Evolutionary conservation across 495 filamentous ascomycete genomes (phyloP), one percentile per base, ranked within the genome.

Genomic region (Penicillium subrubescens): DNA sequence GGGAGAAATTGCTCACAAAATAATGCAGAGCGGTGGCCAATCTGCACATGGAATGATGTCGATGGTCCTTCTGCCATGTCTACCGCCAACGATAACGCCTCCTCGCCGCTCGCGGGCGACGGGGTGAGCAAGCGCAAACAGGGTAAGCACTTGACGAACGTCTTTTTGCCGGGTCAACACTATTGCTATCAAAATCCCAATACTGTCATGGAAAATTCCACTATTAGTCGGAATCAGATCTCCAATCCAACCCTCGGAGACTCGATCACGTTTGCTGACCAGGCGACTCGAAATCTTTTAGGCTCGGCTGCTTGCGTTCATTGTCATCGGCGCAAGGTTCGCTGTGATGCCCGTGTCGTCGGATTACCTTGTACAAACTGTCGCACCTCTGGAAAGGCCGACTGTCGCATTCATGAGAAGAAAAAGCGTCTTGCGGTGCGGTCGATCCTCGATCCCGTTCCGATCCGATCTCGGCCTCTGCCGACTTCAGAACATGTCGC

Each of bases 371-470:
- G 80, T 62, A 78, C 79, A 39, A 81, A 82, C 62, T 82, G 80
- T 65, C 79, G 78, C 55, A 72, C 77, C 37, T 78, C 78, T 43
- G 79, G 79, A 48, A 82, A 79, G 62, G 39, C 66, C n/a, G 80
- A 82, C 63, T 82, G 80, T 51, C 79, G 75, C 44, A 81, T 82
- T 46, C 80, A 82, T 60, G 80, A 82, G 62, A 82, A 82, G 70
- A 81, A 81, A 64, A 82, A 81, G 60, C 77, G 79, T 19, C 68
- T 80, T 50, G 75, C 77, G 21, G 74, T 78, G 60, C 79, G 80
- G 59, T 82, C 80, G 29, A 80, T 80, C 41, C 73, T 82, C 35
- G 77, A 82, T 61, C 80, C 80, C 39, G 80, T 82, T 55, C 80
- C 80, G n/a, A 82, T 82, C 63, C 79, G 72, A 65, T 81, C 75